Evolutionary conservation across 306 rosid genomes (phyloP).

Genomic region (Albizia julibrissin): DNA sequence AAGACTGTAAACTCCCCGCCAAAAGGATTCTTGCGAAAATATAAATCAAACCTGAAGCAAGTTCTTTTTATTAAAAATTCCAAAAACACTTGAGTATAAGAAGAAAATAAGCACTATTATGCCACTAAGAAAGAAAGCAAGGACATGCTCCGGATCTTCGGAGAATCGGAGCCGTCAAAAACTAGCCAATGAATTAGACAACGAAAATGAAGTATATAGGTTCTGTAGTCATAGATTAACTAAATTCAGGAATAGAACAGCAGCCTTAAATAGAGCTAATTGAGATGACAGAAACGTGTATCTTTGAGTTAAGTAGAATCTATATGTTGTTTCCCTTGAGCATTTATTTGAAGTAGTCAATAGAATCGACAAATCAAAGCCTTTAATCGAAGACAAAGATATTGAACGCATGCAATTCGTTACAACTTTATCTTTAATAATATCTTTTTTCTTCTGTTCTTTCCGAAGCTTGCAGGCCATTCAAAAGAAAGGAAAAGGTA

Average conservation of each 20-base stretch:
- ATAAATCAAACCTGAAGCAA: constrained; percentile 89
- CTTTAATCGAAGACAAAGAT: neutral
- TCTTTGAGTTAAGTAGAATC: neutral
- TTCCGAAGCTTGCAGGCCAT: neutral
- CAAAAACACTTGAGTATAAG: constrained; percentile 7
- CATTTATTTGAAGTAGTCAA: neutral
- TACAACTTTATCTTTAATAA: neutral
- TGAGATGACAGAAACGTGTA: neutral
- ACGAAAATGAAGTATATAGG: neutral
- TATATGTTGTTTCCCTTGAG: no score
- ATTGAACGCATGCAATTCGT: constrained; percentile 15
- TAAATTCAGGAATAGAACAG: neutral
- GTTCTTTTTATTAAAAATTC: constrained; percentile 25
- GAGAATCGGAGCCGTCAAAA: neutral
- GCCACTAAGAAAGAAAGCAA: neutral
- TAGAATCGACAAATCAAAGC: constrained; percentile 8
- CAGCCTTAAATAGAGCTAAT: constrained; percentile 12
- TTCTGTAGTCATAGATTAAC: neutral
- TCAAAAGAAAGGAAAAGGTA: neutral
- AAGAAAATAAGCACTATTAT: neutral
- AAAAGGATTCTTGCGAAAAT: constrained; percentile 94
- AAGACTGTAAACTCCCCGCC: constrained; percentile 97
- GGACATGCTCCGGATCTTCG: neutral
- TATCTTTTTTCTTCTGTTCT: neutral
- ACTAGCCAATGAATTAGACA: neutral